These are phyloP conservation scores for Neonectria ditissima DNA, from an alignment of 2,329 filamentous ascomycete species.

Conservation along the genomic window DNA sequence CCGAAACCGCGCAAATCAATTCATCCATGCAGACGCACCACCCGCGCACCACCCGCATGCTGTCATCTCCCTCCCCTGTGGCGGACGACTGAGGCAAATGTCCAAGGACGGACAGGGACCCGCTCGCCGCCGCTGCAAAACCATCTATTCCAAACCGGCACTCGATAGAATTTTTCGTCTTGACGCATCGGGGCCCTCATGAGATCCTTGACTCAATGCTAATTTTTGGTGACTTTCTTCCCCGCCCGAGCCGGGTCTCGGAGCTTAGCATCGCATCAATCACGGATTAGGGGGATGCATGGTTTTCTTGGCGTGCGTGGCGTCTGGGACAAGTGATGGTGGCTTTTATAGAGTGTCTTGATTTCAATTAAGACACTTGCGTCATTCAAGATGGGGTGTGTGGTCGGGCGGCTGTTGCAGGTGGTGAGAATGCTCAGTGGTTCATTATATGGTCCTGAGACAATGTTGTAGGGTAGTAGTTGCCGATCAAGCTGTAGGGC, in stretches of 20 bases:
- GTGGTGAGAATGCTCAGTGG: neutral
- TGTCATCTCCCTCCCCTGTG: conserved; percentile 13
- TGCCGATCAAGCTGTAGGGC: neutral
- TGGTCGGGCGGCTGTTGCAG: neutral
- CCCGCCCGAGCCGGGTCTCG: neutral
- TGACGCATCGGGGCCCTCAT: neutral
- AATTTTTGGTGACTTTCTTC: neutral
- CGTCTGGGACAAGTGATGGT: neutral
- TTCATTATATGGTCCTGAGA: neutral
- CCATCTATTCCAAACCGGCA: conserved; percentile 38
- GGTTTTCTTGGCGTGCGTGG: neutral
- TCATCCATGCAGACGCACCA: conserved; percentile 26
- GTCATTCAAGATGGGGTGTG: neutral
- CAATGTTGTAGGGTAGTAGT: neutral
- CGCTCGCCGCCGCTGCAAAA: conserved; percentile 11
- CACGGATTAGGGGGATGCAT: neutral
- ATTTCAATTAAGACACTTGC: neutral
- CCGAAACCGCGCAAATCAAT: conserved; percentile 37
- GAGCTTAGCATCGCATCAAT: neutral
- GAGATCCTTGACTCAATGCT: neutral
- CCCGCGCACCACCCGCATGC: conserved; percentile 9
- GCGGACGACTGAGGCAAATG: neutral
- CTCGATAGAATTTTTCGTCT: conserved; percentile 2
- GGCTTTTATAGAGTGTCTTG: neutral
- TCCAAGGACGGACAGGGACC: neutral